phyloP scores from a whole-genome alignment of 139 green algal genomes.

The Mychonastes homosphaera region DNA sequence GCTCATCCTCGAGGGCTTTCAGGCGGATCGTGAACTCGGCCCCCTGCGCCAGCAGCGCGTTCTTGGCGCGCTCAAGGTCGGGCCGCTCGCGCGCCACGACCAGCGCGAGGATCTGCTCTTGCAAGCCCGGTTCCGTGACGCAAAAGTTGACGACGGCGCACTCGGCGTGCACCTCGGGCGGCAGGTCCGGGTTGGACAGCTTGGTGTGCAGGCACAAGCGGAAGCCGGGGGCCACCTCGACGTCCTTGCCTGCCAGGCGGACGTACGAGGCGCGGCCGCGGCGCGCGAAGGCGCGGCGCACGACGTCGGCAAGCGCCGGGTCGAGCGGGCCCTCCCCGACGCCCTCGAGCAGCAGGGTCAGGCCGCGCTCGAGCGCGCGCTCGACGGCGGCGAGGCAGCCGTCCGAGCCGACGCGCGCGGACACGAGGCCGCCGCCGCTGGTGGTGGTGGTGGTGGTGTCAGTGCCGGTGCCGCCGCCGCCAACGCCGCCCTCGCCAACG shows the following conservation, averaged over 20 bases:
- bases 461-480: too few relatives aligned
- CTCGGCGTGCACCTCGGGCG: constrained; percentile 77
- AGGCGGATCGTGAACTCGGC: constrained; percentile 84
- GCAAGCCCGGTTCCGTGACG: constrained; percentile 64
- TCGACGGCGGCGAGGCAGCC: constrained; percentile 64
- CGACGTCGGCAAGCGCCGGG: too few relatives aligned
- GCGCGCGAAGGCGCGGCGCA: too few relatives aligned
- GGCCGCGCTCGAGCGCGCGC: constrained; percentile 64
- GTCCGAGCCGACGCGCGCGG: constrained; percentile 62
- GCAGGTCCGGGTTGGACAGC: constrained; percentile 80
- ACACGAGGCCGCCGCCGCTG: too few relatives aligned
- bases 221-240: constrained; percentile 56
- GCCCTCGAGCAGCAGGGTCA: constrained; percentile 75
- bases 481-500: not conserved
- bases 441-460: too few relatives aligned
- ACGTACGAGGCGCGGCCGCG: constrained; percentile 68
- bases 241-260: constrained; percentile 72
- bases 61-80: constrained; percentile 83
- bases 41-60: constrained; percentile 63
- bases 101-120: constrained; percentile 79
- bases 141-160: constrained; percentile 84
- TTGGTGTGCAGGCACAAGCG: constrained; percentile 79
- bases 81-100: constrained; percentile 82
- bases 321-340: too few relatives aligned
- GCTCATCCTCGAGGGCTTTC: constrained; percentile 69